phyloP scores from a whole-genome alignment of 2,329 filamentous ascomycete species.

The Chrysosphaeria jannelii region DNA sequence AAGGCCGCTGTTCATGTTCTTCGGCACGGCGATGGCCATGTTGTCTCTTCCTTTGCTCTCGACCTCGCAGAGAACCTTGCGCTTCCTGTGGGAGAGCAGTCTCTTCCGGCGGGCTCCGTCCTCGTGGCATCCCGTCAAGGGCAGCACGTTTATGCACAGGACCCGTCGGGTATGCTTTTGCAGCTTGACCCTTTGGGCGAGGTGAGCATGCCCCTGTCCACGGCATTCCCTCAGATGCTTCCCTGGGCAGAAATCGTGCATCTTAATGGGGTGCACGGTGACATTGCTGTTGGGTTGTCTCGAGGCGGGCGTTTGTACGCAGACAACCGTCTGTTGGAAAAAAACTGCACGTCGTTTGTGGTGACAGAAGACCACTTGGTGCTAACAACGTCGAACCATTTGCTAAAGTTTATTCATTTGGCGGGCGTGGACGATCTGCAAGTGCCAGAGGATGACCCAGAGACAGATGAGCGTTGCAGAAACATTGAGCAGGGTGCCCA shows the following conservation, averaged over 20 bases:
- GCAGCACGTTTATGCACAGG: constrained; percentile 13
- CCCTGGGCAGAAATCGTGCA: constrained; percentile 21
- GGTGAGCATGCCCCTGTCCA: constrained; percentile 8
- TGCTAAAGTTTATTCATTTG: constrained; percentile 83
- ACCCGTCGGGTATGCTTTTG: constrained; percentile 15
- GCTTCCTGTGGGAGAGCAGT: constrained; percentile 1
- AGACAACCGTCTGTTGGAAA: constrained; percentile 40
- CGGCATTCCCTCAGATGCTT: constrained; percentile 15
- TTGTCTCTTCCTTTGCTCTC: constrained; percentile 5
- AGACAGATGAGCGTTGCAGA: constrained; percentile 72
- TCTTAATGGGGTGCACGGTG: too few species aligned
- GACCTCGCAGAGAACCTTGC: background rate
- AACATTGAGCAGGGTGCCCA: constrained; percentile 72
- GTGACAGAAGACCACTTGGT: constrained; percentile 59
- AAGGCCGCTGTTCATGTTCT: too few species aligned
- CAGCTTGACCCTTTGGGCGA: constrained; percentile 8
- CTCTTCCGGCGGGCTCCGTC: constrained; percentile 6
- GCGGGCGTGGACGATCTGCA: constrained; percentile 39
- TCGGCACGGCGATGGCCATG: constrained; percentile 7
- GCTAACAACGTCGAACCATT: constrained; percentile 73
- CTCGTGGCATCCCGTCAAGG: constrained; percentile 8
- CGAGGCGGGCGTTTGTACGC: constrained; percentile 51
- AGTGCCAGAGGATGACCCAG: constrained; percentile 62
- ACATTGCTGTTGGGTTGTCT: constrained; percentile 30
- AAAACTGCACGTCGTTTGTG: constrained; percentile 78